A percentile compares a stretch with the other conserved stretches of the same genome.
Evolutionary conservation across 768 basidiomycete species (phyloP).

Genomic region (Rhizopogon vinicolor): DNA sequence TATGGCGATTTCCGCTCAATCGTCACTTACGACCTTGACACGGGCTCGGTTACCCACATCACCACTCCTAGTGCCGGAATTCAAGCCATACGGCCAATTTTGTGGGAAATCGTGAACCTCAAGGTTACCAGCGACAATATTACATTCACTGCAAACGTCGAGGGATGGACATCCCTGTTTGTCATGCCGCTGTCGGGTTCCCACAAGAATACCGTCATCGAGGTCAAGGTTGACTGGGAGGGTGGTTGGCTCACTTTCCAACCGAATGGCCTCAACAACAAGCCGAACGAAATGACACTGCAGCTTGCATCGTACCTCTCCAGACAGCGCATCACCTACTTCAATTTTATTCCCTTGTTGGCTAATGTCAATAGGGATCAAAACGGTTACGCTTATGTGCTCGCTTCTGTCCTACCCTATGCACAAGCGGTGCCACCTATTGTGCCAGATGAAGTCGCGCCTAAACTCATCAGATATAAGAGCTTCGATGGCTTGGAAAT

Average conservation of each 20-base stretch:
- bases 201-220: constrained; percentile 24
- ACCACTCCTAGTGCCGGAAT: constrained; percentile 30
- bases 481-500: constrained; percentile 39
- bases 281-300: constrained; percentile 28
- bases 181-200: constrained; percentile 26
- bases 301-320: constrained; percentile 28
- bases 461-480: constrained; percentile 32
- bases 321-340: constrained; percentile 14
- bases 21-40: constrained; percentile 28
- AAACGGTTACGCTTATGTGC: constrained; percentile 21
- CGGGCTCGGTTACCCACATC: constrained; percentile 28
- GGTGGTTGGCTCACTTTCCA: constrained; percentile 26
- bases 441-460: constrained; percentile 20
- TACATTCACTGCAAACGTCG: constrained; percentile 34
- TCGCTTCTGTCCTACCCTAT: constrained; percentile 24
- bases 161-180: constrained; percentile 31
- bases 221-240: constrained; percentile 27
- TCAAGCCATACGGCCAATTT: constrained; percentile 29
- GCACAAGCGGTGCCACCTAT: constrained; percentile 29
- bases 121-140: constrained; percentile 22
- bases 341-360: constrained; percentile 26
- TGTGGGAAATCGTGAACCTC: constrained; percentile 27
- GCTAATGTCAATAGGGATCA: constrained; percentile 14
- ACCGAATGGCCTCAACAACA: constrained; percentile 28
- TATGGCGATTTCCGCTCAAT: constrained; percentile 36